Evolutionary conservation across 495 filamentous ascomycete genomes (phyloP), one percentile per base, ranked within the genome.

Genomic region (Venustampulla echinocandica): DNA sequence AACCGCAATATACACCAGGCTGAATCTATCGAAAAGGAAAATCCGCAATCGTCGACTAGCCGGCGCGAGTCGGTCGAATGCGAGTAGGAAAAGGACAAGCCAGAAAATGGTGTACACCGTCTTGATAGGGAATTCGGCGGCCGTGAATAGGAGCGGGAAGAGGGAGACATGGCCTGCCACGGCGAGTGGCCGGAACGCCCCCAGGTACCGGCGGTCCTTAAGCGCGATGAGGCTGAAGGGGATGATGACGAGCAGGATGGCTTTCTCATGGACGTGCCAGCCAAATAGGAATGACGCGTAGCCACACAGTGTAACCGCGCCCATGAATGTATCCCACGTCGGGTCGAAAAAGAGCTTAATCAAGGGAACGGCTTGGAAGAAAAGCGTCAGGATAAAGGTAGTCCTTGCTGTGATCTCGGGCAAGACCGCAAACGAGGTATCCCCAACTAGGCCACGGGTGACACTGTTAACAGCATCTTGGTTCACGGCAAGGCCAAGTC

Each of bases 231-330:
- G 75, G 55, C 84, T 90, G 72, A 98, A 97, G 0, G 92, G 92
- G 46, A 97, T 85, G 55, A 98, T 86, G 56, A 97, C 84, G 40
- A 96, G 74, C 11, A 98, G 79, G 23, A 98, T 85, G 5, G 92
- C 92, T 59, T 98, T 98, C 57, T 98, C 92, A 56, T 98, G 92
- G 15, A 98, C 92, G 58, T 98, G 92, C 92, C 92, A 98, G 41
- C 92, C 90, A 49, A 97, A 96, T 17, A 98, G 74, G 68, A 98
- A 98, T 0, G 92, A 95, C 0, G 90, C 86, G 55, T 94, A 98
- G 42, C 85, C 92, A 56, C 90, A 96, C n/a, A 96, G 80, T 1
- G 89, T 96, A 13, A 96, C 71, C 3, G 87, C 85, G 7, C 87
- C 87, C 41, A 96, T 69, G 62, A 98, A 97, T 21, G 73, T 84